Base-by-base conservation (phyloP, 225 moss, liverwort and hornwort species). In the Physcomitrellopsis africana region DNA sequence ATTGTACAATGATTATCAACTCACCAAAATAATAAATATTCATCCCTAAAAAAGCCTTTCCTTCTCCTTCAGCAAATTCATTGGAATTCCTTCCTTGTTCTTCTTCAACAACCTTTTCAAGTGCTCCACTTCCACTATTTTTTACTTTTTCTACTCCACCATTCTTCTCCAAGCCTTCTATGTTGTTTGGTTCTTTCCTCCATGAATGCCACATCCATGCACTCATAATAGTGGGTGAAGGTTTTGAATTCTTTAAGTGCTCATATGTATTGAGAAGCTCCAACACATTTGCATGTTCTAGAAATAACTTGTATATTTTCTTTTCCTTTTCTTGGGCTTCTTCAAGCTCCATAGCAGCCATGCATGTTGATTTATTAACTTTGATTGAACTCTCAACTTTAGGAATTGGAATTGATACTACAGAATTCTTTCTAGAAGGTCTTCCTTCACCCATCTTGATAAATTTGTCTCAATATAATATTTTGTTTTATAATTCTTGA, bases 191-290 rank as follows among this genome's bases (percentile, higher is more conserved):
- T 7, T 37, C 32, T 37, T 37, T 37, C 7, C 41, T 78, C 81
- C 81, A 85, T 0, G 81, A 85, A 68, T 72, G 72, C 85, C 85
- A 85, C 85, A 85, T 81, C 85, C 85, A 85, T 0, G 65, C 77
- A 55, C 69, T 69, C 1, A 84, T 23, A 13, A 80, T 65, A 0
- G 46, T 0, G 0, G 73, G 65, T 17, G 48, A 65, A 20, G 77
- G 65, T 9, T 19, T 5, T 13, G 65, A 80, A 8, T 73, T 73
- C 63, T 49, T 80, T 2, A 73, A 60, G 0, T 56, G 32, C 1
- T 73, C 3, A 0, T 84, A 84, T 0, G 12, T 5, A 60, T 84
- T 76, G 10, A 80, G 57, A 0, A 84, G 77, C n/a, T 84, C 77
- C 0, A 70, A 42, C 41, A 73, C 18, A 7, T 84, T 84, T 73